Evolutionary conservation across 139 green algal species (phyloP), one percentile per base, ranked within the genome.

Genomic region (Chlorella sp.): DNA sequence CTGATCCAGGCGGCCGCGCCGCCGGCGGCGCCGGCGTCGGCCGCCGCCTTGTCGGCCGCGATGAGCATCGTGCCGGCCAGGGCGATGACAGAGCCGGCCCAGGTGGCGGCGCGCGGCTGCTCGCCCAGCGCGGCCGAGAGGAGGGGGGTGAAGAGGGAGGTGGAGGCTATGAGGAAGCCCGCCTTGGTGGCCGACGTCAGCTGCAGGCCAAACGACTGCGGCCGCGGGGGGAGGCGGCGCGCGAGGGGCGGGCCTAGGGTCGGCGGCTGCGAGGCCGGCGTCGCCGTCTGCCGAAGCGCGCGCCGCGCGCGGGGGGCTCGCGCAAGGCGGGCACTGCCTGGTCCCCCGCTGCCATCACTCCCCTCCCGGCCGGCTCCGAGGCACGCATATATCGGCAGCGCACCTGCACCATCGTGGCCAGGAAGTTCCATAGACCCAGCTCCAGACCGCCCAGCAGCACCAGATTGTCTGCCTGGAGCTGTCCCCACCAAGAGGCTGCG

Each of bases 151-250:
- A 80, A 76, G 19, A 86, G 46, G 27, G 65, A 55, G 33, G 71
- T 86, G 59, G 84, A 70, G 35, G 79, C 65, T 38, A 89, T 71
- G 25, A 89, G 45, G 69, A 89, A 89, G 27, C 82, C 82, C 4
- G 77, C 82, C 4, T 67, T 51, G 3, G 77, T 83, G 23, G 79
- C 79, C 21, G 76, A 71, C 23, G 76, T 87, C 21, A 86, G 58
- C 38, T 61, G 64, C 31, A 86, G 43, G n/a, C 74, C 80, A n/a
- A 65, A 66, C 40, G 81, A 80, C 67, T 86, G 82, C 61, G 75
- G 68, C n/a, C 73, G 41, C n/a, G 75, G 15, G 17, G 43, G 42
- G 15, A 48, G 23, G 76, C 0, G 43, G 53, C 19, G 33, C 15
- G 55, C n/a, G 27, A 40, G 45, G 42, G 12, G 4, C 60, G 21